These are phyloP conservation scores for Aphanomyces stellatus DNA, from an alignment of 352 stramenopile genomes.

Conservation along the genomic window DNA sequence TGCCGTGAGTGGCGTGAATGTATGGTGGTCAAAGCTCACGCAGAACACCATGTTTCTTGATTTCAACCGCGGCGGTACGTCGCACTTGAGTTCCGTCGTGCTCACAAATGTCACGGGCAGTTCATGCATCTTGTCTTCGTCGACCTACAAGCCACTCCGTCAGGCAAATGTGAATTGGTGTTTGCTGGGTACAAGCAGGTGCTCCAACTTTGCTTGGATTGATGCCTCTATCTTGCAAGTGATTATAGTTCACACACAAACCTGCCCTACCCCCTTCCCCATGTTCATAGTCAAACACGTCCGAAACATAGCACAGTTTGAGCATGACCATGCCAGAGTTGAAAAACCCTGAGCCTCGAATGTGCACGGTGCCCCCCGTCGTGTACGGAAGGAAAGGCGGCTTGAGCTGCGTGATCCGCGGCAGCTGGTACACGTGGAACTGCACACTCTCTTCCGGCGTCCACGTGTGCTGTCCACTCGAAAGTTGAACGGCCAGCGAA, in stretches of 20 bases:
- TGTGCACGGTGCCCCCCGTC: neutral
- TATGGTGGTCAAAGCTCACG: slow-evolving; percentile 12
- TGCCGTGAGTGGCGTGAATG: neutral
- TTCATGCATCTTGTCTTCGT: neutral
- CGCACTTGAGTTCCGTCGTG: neutral
- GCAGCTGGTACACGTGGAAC: slow-evolving; percentile 18
- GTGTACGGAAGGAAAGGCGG: slow-evolving; percentile 11
- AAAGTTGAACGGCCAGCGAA: slow-evolving; percentile 6
- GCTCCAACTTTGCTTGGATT: slow-evolving; percentile 12
- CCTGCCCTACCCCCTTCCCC: neutral
- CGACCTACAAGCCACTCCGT: neutral
- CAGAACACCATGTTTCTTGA: slow-evolving; percentile 8
- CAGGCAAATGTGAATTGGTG: neutral
- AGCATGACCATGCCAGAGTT: slow-evolving; percentile 11
- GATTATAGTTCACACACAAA: too few species aligned
- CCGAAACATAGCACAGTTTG: neutral
- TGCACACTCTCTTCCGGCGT: neutral
- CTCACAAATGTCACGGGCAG: slow-evolving; percentile 8
- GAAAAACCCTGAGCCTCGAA: slow-evolving; percentile 10
- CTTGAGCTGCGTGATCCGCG: neutral
- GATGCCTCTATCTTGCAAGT: neutral
- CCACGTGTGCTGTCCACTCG: neutral
- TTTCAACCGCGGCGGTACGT: neutral
- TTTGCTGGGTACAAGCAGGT: neutral
- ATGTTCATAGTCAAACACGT: slow-evolving; percentile 6